A percentile compares a stretch with the other conserved stretches of the same genome.
These are phyloP conservation scores for Drosera capensis DNA, from an alignment of 148 eudicot genomes.

Conservation along the genomic window DNA sequence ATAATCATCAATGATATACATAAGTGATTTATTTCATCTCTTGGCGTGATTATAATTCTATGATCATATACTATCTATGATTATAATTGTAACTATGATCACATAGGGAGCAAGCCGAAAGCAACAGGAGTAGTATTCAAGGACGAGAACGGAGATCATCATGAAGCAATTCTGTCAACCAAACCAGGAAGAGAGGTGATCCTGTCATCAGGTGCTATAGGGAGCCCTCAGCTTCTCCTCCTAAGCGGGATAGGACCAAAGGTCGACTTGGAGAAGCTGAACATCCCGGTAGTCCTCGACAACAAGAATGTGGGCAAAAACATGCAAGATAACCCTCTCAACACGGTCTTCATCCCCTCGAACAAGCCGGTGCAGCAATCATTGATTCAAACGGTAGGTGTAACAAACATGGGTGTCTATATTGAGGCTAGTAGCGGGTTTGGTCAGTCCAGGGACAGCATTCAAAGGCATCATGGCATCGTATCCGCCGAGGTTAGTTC, in stretches of 20 bases:
- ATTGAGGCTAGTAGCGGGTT: slow-evolving; percentile 91
- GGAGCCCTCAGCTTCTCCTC: slow-evolving; percentile 77
- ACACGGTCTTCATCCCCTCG: slow-evolving; percentile 53
- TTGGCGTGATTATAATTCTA: no score
- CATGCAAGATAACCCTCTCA: slow-evolving; percentile 80
- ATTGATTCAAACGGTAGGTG: slow-evolving; percentile 80
- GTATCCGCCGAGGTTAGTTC: slow-evolving; percentile 67
- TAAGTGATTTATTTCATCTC: neutral
- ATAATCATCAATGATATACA: neutral
- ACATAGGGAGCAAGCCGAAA: slow-evolving; percentile 41
- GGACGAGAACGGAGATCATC: slow-evolving; percentile 58
- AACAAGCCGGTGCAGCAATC: slow-evolving; percentile 46
- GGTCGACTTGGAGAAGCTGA: slow-evolving; percentile 38
- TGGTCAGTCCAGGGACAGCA: slow-evolving; percentile 60
- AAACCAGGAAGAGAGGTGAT: slow-evolving; percentile 53
- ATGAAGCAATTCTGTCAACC: slow-evolving; percentile 34
- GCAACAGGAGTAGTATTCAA: slow-evolving; percentile 79
- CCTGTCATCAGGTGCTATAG: slow-evolving; percentile 71
- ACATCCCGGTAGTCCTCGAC: slow-evolving; percentile 49
- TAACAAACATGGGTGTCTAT: slow-evolving; percentile 71
- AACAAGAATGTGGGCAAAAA: slow-evolving; percentile 67
- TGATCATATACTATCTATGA: no score
- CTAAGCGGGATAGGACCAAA: slow-evolving; percentile 91
- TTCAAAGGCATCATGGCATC: slow-evolving; percentile 60
- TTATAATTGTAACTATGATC: neutral